These are phyloP conservation scores for Paramecium sexaurelia DNA, from an alignment of 73 alveolate species.

Conservation along the genomic window DNA sequence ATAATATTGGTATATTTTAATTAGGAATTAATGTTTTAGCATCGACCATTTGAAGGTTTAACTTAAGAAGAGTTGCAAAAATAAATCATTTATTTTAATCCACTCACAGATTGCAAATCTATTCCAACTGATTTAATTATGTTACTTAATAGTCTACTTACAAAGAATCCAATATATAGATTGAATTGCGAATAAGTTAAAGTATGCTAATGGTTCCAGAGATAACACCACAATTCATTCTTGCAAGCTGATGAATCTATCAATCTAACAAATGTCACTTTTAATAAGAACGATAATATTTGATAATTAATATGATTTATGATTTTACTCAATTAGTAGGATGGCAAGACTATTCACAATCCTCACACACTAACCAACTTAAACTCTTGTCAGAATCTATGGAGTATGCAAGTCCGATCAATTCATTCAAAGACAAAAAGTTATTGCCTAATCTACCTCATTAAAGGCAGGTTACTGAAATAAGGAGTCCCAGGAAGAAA, in stretches of 20 bases:
- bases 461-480: neutral
- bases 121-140: neutral
- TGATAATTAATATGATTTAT: neutral
- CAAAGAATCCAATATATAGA: neutral
- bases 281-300: neutral
- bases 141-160: neutral
- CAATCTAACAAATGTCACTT: neutral
- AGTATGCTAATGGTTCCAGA: neutral
- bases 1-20: neutral
- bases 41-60: neutral
- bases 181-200: neutral
- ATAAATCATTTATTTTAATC: neutral
- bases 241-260: neutral
- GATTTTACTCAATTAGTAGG: neutral
- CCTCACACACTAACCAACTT: neutral
- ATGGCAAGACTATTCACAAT: neutral
- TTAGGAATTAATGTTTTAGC: neutral
- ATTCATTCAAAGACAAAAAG: neutral
- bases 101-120: neutral
- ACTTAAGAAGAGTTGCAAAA: neutral
- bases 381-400: neutral
- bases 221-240: neutral
- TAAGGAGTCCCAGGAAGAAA: neutral
- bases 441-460: neutral
- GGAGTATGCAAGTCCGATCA: neutral